Evolutionary conservation across 1,139 yeast genomes (phyloP).

Genomic region (Lodderomyces theae): DNA sequence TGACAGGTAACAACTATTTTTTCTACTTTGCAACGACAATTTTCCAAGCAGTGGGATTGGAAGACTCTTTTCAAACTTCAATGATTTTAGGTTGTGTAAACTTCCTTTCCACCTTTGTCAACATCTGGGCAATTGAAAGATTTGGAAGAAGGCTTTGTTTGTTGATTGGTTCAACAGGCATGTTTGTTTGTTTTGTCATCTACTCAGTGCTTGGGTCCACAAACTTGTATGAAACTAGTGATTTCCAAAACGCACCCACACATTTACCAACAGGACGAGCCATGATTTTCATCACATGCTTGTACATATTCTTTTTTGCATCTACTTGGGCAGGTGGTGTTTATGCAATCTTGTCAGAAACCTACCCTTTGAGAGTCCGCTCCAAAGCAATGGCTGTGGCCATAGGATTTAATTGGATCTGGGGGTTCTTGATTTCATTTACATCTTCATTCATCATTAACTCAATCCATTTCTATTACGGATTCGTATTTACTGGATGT

Average conservation of each 20-base stretch:
- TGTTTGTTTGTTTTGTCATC: slow-evolving; percentile 57
- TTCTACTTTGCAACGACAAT: slow-evolving; percentile 80
- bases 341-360: slow-evolving; percentile 74
- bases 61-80: slow-evolving; percentile 71
- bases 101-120: slow-evolving; percentile 67
- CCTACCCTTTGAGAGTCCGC: slow-evolving; percentile 75
- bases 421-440: slow-evolving; percentile 74
- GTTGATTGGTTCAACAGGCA: slow-evolving; percentile 45
- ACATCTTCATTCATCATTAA: slow-evolving; percentile 67
- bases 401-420: slow-evolving; percentile 74
- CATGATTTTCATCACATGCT: slow-evolving; percentile 71
- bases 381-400: slow-evolving; percentile 78
- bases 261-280: slow-evolving; percentile 54
- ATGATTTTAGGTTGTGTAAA: slow-evolving; percentile 76
- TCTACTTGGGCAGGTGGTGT: slow-evolving; percentile 85
- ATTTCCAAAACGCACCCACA: slow-evolving; percentile 26
- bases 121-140: slow-evolving; percentile 62
- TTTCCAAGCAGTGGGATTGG: slow-evolving; percentile 70
- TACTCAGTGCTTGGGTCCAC: slow-evolving; percentile 61
- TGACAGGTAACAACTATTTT: slow-evolving; percentile 79
- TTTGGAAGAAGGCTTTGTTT: slow-evolving; percentile 71
- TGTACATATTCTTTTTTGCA: slow-evolving; percentile 79
- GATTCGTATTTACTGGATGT: slow-evolving; percentile 75
- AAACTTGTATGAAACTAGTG: slow-evolving; percentile 50
- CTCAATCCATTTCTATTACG: slow-evolving; percentile 50